Base-by-base conservation (phyloP, 2,329 filamentous ascomycete genomes). In the Colletotrichum liaoningense region DNA sequence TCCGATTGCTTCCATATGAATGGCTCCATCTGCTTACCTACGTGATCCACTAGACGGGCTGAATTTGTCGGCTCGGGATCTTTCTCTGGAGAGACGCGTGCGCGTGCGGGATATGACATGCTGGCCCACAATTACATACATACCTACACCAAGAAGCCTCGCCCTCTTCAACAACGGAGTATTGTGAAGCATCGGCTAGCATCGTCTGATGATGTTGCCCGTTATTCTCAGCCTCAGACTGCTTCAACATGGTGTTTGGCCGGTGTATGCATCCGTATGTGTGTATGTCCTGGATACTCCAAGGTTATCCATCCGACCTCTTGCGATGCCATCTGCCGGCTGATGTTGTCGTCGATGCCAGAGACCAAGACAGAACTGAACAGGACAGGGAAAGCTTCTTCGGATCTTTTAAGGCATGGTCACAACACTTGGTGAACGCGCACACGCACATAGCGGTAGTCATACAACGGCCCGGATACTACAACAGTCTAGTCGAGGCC, bases 1-100 rank as follows among this genome's bases (percentile, higher is more conserved):
- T 64, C 70, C 55, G 26, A 58, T 60, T 56, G 33, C 66, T 63
- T 30, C 59, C 30, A 49, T 7, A 55, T 38, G 54, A 63, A 46
- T 19, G 46, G 59, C 19, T 33, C 46, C 46, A 38, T 64, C 54
- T 16, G 26, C 54, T 56, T 30, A 52, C 46, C 9, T 38, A 30
- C 42, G 11, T 49, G 22, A 24, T 63, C 57, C 57, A 54, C 65
- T 35, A 38, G 42, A 26, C 52, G 55, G 33, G n/a, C 30, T 59
- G 63, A 3, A 9, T 26, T 63, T 68, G n/a, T 35, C 56, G 24
- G 46, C 55, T 49, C 35, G 68, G 46, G n/a, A 33, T 42, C 26
- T 54, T 63, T 49, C 56, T 58, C 46, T 67, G 19, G 46, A 56
- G 33, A 49, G 24, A 49, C 42, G 42, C 42, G 42, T 49, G 42